A percentile compares a stretch with the other conserved stretches of the same genome.
Evolutionary conservation across 2,329 filamentous ascomycete species (phyloP).

Genomic region (Cladorrhinum sp.): DNA sequence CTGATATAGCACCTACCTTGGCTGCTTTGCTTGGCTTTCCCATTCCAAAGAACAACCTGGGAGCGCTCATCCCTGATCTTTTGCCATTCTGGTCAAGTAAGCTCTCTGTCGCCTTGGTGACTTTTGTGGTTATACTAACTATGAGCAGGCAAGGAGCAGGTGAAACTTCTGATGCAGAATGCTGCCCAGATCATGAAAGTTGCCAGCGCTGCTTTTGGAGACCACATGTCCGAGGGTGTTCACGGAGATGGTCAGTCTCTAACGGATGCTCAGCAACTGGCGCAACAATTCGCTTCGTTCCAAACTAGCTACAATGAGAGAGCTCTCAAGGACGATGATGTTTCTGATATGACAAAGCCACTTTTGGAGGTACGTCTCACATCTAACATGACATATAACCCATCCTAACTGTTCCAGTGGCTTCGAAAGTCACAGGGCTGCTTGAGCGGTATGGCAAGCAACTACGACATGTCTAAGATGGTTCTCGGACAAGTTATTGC

Average conservation of each 20-base stretch:
- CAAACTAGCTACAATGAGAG: slow-evolving; percentile 20
- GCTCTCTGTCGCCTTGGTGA: background rate
- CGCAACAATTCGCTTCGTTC: slow-evolving; percentile 63
- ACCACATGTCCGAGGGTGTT: slow-evolving; percentile 40
- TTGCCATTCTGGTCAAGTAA: slow-evolving; percentile 72
- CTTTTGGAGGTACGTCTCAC: slow-evolving; percentile 40
- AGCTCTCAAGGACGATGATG: slow-evolving; percentile 27
- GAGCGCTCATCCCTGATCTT: slow-evolving; percentile 78
- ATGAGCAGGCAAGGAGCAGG: slow-evolving; percentile 47
- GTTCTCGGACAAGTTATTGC: slow-evolving; percentile 43
- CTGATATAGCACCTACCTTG: slow-evolving; percentile 86
- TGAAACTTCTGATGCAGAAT: slow-evolving; percentile 72
- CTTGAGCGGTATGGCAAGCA: slow-evolving; percentile 88
- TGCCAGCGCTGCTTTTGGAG: slow-evolving; percentile 67
- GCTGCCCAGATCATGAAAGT: slow-evolving; percentile 76
- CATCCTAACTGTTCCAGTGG: slow-evolving; percentile 46
- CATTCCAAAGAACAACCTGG: slow-evolving; percentile 83
- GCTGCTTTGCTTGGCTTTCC: slow-evolving; percentile 85
- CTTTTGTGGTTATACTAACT: slow-evolving; percentile 21
- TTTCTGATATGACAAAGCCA: slow-evolving; percentile 41
- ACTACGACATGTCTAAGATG: slow-evolving; percentile 74
- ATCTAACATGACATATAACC: too few species aligned
- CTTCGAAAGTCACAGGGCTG: slow-evolving; percentile 69
- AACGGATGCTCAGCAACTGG: slow-evolving; percentile 54
- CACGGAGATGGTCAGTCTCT: slow-evolving; percentile 36